Percentiles rank a stretch among this genome's conserved stretches.
Conservation (phyloP, 805 yeast genomes). For the Kazachstania taianensis region DNA sequence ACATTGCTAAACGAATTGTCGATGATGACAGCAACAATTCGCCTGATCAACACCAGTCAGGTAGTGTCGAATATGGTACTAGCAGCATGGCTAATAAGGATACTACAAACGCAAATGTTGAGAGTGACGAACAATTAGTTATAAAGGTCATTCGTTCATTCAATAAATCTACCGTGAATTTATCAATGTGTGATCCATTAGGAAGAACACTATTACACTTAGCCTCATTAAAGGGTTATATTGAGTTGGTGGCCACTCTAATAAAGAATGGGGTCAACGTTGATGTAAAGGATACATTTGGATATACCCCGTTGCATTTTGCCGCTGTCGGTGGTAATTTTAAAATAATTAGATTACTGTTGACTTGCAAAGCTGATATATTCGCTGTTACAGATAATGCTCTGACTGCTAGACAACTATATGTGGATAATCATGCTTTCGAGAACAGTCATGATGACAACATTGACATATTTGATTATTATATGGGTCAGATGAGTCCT, state of each 20-base stretch:
- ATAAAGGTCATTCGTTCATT: conserved; percentile 52
- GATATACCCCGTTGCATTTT: conserved; percentile 79
- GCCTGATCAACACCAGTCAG: conserved; percentile 1
- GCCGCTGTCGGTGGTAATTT: conserved; percentile 72
- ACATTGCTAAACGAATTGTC: conserved; percentile 84
- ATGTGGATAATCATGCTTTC: conserved; percentile 12
- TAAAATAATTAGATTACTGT: conserved; percentile 49
- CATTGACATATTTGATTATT: conserved; percentile 23
- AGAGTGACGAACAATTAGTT: conserved; percentile 32
- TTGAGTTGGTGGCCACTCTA: conserved; percentile 49
- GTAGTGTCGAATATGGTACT: too few relatives aligned
- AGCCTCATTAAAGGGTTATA: conserved; percentile 68
- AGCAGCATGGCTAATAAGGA: not conserved
- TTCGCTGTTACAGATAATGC: conserved; percentile 44
- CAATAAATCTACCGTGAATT: conserved; percentile 56
- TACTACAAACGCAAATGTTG: not conserved
- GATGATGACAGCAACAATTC: conserved; percentile 34
- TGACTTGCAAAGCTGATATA: conserved; percentile 55
- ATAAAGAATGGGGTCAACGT: conserved; percentile 57
- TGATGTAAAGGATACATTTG: conserved; percentile 67
- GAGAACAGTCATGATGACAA: conserved; percentile 16
- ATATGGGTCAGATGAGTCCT: conserved; percentile 2
- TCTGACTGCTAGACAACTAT: conserved; percentile 28
- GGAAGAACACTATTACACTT: conserved; percentile 87
- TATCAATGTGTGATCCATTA: conserved; percentile 70